Evolutionary conservation across 148 eudicot genomes (phyloP), one percentile per base, ranked within the genome.

Genomic region (Silene uniflora): DNA sequence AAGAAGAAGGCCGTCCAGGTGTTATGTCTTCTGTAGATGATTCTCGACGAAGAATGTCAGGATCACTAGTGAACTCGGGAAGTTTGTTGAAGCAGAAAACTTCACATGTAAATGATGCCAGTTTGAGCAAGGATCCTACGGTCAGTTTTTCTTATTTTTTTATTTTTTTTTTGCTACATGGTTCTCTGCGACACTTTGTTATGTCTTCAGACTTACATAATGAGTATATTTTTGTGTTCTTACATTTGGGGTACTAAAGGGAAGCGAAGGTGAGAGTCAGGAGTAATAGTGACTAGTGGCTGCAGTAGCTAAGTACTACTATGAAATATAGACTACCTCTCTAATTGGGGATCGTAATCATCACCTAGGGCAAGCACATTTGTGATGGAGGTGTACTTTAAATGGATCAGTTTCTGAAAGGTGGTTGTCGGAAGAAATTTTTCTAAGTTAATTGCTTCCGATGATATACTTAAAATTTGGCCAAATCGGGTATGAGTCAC

Each of bases 21-120:
- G 89, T 81, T 55, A 52, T 76, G 39, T 80, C 91, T 47, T 83
- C 87, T 21, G 74, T 78, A 60, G 98, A 90, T 75, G 75, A 75
- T 79, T 84, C 93, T 78, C 85, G 87, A 56, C 83, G 86, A 68
- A 82, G 93, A 83, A 81, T 78, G 75, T 82, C 91, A 58, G 93
- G 87, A 54, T 86, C 83, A 76, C 82, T 78, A 69, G 24, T 80
- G 75, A 90, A 86, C 81, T 75, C 86, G 55, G 91, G 90, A 83
- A 88, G 65, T 78, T 79, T 85, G 29, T 72, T 86, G n/a, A 91
- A 78, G 89, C 91, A 92, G 84, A 94, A 89, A 84, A 87, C 86
- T 78, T 91, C 93, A 13, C 83, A 81, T 85, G 84, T 89, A 79
- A 88, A 82, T 83, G 93, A 89, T 80, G 82, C 90, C 80, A 59